These are phyloP conservation scores for Cryptococcus wingfieldii DNA, from an alignment of 1,284 basidiomycete species.

Conservation along the genomic window DNA sequence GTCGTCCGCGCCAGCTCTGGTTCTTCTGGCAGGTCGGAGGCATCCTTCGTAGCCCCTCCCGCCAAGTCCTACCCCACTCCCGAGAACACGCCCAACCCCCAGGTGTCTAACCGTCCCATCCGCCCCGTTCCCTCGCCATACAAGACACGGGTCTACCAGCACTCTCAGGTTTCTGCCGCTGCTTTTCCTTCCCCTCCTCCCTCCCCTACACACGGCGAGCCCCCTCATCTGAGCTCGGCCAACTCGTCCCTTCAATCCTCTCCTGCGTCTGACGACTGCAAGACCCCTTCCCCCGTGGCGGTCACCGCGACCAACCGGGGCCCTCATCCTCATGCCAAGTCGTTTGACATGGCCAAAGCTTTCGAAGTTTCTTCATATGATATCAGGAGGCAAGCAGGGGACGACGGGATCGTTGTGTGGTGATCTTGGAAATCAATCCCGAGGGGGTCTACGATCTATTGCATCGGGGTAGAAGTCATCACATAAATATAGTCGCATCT, in stretches of 20 bases:
- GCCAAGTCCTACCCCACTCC: slow-evolving; percentile 41
- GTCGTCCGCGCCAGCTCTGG: slow-evolving; percentile 16
- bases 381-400: background rate
- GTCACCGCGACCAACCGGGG: slow-evolving; percentile 12
- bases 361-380: slow-evolving; percentile 4
- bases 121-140: slow-evolving; percentile 37
- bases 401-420: background rate
- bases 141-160: slow-evolving; percentile 24
- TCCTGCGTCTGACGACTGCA: slow-evolving; percentile 46
- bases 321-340: slow-evolving; percentile 1
- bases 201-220: slow-evolving; percentile 31
- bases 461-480: too few relatives aligned
- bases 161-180: slow-evolving; percentile 9
- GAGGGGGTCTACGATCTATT: too few relatives aligned
- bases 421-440: background rate
- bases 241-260: slow-evolving; percentile 41
- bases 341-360: slow-evolving; percentile 17
- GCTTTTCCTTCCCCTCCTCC: slow-evolving; percentile 31
- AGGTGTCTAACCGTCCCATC: slow-evolving; percentile 27
- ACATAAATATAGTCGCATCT: too few relatives aligned
- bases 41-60: slow-evolving; percentile 4
- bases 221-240: slow-evolving; percentile 38
- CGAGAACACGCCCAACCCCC: slow-evolving; percentile 40
- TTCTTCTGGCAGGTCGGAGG: slow-evolving; percentile 15
- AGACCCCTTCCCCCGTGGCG: slow-evolving; percentile 44